Percentiles rank a stretch among this genome's conserved stretches.
Evolutionary conservation across 2,329 filamentous ascomycete species (phyloP).

Genomic region (Thielaviopsis ethacetica): DNA sequence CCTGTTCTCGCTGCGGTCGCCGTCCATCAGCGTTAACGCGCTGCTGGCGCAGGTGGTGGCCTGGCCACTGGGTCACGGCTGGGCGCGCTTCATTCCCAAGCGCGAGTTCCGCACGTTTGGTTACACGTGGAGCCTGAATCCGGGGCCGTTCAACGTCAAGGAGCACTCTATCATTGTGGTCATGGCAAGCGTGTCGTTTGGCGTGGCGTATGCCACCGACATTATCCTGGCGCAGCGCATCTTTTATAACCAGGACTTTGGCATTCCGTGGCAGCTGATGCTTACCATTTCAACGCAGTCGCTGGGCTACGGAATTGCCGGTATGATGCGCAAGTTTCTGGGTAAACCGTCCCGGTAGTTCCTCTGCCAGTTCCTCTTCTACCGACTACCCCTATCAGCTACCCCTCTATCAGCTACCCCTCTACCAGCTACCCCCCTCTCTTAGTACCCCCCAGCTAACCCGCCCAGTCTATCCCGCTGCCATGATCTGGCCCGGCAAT

Average conservation of each 20-base stretch:
- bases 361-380: not conserved
- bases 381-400: not conserved
- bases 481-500: slow-evolving; percentile 60
- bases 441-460: not conserved
- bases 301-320: slow-evolving; percentile 52
- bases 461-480: slow-evolving; percentile 40
- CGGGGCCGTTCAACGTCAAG: slow-evolving; percentile 54
- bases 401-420: not conserved
- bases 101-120: slow-evolving; percentile 36
- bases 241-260: slow-evolving; percentile 57
- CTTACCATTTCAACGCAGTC: slow-evolving; percentile 53
- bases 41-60: slow-evolving; percentile 48
- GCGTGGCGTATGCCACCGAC: slow-evolving; percentile 55
- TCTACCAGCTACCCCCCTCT: not conserved
- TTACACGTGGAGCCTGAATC: slow-evolving; percentile 41
- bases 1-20: slow-evolving; percentile 44
- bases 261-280: slow-evolving; percentile 48
- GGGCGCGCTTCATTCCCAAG: slow-evolving; percentile 39
- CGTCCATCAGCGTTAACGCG: slow-evolving; percentile 42
- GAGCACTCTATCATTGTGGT: slow-evolving; percentile 53
- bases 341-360: slow-evolving; percentile 21
- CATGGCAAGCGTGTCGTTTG: slow-evolving; percentile 57
- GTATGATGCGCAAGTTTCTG: slow-evolving; percentile 48
- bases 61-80: slow-evolving; percentile 45
- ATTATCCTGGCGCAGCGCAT: slow-evolving; percentile 54